Evolutionary conservation across 352 stramenopile species (phyloP).

Genomic region (Pythium folliculosum): DNA sequence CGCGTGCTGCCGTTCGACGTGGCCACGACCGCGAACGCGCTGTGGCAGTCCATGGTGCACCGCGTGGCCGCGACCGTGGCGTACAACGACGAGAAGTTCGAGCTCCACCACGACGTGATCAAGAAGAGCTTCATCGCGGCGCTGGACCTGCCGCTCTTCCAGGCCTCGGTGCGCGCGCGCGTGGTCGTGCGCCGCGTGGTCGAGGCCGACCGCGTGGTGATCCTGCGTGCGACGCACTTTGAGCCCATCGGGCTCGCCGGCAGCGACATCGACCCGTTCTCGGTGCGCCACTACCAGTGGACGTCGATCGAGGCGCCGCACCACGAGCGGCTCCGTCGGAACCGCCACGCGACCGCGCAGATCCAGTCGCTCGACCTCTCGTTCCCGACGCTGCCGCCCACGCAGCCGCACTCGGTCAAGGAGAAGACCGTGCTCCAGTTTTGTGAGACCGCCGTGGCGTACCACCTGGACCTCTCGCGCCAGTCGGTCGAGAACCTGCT

Average conservation of each 20-base stretch:
- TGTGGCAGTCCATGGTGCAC: conserved; percentile 16
- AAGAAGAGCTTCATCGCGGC: conserved; percentile 18
- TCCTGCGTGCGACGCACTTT: conserved; percentile 40
- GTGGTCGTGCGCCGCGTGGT: conserved; percentile 36
- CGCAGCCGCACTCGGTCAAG: neutral
- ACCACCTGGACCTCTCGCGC: conserved; percentile 20
- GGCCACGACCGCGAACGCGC: neutral
- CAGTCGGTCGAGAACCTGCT: conserved; percentile 20
- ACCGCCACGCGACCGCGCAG: conserved; percentile 10
- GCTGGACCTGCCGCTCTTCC: conserved; percentile 10
- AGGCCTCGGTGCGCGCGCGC: conserved; percentile 36
- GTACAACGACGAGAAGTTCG: conserved; percentile 10
- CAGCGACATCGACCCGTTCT: conserved; percentile 8
- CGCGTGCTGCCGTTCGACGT: conserved; percentile 19
- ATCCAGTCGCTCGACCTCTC: conserved; percentile 23
- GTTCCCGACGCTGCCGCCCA: conserved; percentile 2
- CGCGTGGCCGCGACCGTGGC: neutral
- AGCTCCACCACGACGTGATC: conserved; percentile 11
- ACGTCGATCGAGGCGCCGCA: conserved; percentile 12
- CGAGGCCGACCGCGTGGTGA: conserved; percentile 40
- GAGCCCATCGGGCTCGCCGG: conserved; percentile 26
- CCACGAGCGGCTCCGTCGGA: conserved; percentile 10
- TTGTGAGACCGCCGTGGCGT: conserved; percentile 12
- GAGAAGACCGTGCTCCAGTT: conserved; percentile 16
- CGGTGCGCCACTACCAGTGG: conserved; percentile 18